Evolutionary conservation across 441 rosid genomes (phyloP).

Genomic region (Sinapis alba): DNA sequence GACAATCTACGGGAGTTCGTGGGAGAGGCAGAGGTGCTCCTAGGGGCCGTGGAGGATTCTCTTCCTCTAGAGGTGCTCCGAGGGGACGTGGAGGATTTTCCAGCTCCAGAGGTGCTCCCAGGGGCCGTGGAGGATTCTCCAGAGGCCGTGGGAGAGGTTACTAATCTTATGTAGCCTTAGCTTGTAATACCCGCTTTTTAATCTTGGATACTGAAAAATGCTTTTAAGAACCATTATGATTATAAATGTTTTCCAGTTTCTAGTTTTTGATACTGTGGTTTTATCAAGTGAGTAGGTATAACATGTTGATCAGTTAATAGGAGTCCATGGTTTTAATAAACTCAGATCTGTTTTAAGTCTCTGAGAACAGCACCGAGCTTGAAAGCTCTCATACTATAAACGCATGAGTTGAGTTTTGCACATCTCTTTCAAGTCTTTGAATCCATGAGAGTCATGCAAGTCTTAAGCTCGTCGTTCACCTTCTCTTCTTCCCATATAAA

Average conservation of each 20-base stretch:
- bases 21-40: conserved; percentile 10
- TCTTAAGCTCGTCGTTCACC: conserved; percentile 63
- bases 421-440: conserved; percentile 62
- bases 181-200: conserved; percentile 5
- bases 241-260: background rate
- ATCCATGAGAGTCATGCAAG: conserved; percentile 68
- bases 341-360: too few relatives aligned
- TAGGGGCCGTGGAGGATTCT: conserved; percentile 23
- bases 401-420: conserved; percentile 68
- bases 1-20: conserved; percentile 30
- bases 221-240: background rate
- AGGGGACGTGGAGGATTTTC: background rate
- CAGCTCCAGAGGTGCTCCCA: conserved; percentile 22
- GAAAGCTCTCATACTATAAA: conserved; percentile 89
- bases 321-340: background rate
- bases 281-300: background rate
- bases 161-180: conserved; percentile 38
- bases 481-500: conserved; percentile 84
- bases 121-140: conserved; percentile 66
- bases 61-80: background rate
- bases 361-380: conserved; percentile 78
- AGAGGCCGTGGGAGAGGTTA: conserved; percentile 76
- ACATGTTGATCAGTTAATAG: background rate
- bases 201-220: conserved; percentile 4
- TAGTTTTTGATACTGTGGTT: background rate